Conservation (phyloP, 331 rosid species). For the Telfairia occidentalis region DNA sequence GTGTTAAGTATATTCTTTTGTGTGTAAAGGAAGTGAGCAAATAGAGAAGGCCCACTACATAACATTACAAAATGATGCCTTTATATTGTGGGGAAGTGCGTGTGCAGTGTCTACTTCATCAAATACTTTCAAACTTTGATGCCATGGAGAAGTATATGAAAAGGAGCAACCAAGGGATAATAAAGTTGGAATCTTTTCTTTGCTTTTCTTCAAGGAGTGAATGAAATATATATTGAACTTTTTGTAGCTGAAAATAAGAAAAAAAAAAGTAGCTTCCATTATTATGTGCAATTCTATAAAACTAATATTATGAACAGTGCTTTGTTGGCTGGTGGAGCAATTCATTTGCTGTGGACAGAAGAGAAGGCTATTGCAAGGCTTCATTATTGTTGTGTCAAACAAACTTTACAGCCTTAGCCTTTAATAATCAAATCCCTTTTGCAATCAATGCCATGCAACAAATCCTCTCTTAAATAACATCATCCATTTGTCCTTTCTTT, state of each 20-base stretch:
- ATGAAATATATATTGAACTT: background rate
- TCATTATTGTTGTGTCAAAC: background rate
- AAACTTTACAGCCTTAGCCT: background rate
- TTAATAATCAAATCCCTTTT: background rate
- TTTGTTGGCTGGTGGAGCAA: background rate
- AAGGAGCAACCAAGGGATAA: background rate
- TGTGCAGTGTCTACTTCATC: conserved; percentile 1
- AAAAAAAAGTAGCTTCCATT: background rate
- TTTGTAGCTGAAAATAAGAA: background rate
- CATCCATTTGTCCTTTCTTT: background rate
- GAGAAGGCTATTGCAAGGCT: background rate
- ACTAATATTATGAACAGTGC: background rate
- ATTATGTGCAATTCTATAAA: background rate
- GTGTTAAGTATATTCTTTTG: background rate
- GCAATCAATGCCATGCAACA: conserved; percentile 1
- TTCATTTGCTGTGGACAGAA: background rate
- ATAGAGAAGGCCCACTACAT: conserved; percentile 5
- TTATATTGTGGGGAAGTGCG: background rate
- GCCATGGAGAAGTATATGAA: conserved; percentile 1
- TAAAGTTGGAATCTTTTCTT: conserved; percentile 5
- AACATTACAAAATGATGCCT: background rate
- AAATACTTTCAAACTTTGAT: background rate
- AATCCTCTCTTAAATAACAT: background rate
- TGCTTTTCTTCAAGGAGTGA: conserved; percentile 1
- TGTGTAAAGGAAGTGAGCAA: conserved; percentile 11